phyloP scores from a whole-genome alignment of 805 yeast species.

The Candida mattraensis region DNA sequence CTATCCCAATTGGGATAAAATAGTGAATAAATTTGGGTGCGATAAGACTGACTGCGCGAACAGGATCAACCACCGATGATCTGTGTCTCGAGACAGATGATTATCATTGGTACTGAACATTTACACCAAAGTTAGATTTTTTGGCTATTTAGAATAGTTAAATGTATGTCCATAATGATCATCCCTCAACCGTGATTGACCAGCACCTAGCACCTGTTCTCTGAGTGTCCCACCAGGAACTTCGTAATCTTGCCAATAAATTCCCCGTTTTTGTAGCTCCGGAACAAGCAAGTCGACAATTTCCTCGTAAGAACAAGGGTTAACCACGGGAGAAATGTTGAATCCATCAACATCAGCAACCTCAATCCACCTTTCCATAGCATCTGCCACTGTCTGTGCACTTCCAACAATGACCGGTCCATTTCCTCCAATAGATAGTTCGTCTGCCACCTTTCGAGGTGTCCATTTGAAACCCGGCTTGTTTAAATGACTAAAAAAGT shows the following conservation, averaged over 20 bases:
- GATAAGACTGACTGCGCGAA: too few species aligned
- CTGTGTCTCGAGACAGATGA: too few species aligned
- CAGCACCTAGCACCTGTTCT: conserved; percentile 35
- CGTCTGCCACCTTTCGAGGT: conserved; percentile 31
- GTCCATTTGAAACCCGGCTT: conserved; percentile 23
- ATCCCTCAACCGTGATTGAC: conserved; percentile 7
- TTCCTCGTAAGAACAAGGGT: conserved; percentile 39
- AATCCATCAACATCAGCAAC: conserved; percentile 44
- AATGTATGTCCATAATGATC: conserved; percentile 9
- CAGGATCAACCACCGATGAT: too few species aligned
- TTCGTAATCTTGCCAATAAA: conserved; percentile 39
- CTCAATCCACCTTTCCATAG: conserved; percentile 39
- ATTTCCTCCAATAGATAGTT: conserved; percentile 28
- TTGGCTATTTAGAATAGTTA: too few species aligned
- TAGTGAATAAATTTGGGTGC: too few species aligned
- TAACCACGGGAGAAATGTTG: conserved; percentile 39
- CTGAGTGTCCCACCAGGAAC: conserved; percentile 35
- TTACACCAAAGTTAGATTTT: too few species aligned
- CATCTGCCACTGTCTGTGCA: conserved; percentile 39
- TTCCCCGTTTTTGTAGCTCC: conserved; percentile 25
- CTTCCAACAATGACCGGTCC: conserved; percentile 38
- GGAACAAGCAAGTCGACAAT: conserved; percentile 36
- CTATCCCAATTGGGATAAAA: too few species aligned
- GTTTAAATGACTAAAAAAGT: conserved; percentile 12
- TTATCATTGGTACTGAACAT: too few species aligned